Evolutionary conservation across 2,329 filamentous ascomycete species (phyloP).

Genomic region (Penicillium nordicum): DNA sequence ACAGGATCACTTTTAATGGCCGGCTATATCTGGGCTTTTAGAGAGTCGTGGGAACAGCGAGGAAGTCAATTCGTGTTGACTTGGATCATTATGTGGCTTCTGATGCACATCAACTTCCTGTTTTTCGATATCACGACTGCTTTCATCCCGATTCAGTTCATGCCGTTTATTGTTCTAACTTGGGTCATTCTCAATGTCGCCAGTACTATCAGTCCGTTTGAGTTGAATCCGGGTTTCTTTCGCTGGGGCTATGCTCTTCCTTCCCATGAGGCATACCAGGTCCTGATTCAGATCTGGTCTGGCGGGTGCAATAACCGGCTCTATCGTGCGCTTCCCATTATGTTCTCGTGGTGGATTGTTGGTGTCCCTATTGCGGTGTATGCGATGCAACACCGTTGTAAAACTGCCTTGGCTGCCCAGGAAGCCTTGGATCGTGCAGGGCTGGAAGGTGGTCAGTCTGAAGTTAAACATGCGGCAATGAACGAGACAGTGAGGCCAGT

Average conservation of each 20-base stretch:
- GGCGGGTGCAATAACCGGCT: slow-evolving; percentile 39
- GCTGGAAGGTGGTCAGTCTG: neutral
- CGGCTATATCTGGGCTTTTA: slow-evolving; percentile 1
- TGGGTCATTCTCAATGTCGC: slow-evolving; percentile 43
- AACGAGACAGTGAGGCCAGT: neutral
- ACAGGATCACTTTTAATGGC: neutral
- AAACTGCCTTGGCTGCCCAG: neutral
- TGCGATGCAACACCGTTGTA: slow-evolving; percentile 2
- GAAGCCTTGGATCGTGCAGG: neutral
- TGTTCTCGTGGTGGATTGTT: slow-evolving; percentile 40
- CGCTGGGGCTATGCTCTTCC: slow-evolving; percentile 40
- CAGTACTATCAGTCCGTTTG: slow-evolving; percentile 39
- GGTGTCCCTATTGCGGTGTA: neutral
- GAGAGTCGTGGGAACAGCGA: slow-evolving; percentile 5
- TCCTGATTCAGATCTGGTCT: slow-evolving; percentile 43
- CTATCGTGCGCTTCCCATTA: slow-evolving; percentile 37
- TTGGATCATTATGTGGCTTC: slow-evolving; percentile 42
- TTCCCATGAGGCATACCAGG: slow-evolving; percentile 39
- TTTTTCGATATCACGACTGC: slow-evolving; percentile 40
- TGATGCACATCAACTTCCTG: slow-evolving; percentile 41
- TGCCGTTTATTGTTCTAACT: slow-evolving; percentile 40
- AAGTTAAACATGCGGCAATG: neutral
- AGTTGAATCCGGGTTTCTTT: slow-evolving; percentile 40
- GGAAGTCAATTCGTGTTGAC: slow-evolving; percentile 36
- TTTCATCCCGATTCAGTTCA: slow-evolving; percentile 34